Evolutionary conservation across 1,139 yeast genomes (phyloP).

Genomic region (Saccharomycopsis crataegensis): DNA sequence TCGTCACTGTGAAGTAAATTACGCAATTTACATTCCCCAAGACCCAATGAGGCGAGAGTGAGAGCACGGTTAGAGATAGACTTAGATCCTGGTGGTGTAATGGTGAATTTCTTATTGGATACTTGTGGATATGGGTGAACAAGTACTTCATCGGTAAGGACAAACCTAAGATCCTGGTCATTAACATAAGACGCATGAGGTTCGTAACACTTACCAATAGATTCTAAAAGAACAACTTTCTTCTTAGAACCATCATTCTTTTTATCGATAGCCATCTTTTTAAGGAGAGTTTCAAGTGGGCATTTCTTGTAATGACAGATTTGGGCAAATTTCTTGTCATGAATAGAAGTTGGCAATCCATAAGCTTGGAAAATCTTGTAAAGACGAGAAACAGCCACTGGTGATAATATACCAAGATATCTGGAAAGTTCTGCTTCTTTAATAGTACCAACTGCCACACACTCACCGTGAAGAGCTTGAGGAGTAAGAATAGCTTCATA

Average conservation of each 20-base stretch:
- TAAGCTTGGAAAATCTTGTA: constrained; percentile 77
- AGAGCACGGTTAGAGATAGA: constrained; percentile 94
- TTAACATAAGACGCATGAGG: constrained; percentile 78
- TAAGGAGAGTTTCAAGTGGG: constrained; percentile 62
- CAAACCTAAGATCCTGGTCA: constrained; percentile 73
- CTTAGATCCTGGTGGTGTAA: constrained; percentile 94
- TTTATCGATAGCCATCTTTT: constrained; percentile 92
- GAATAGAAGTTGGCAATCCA: constrained; percentile 72
- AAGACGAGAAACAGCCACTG: constrained; percentile 90
- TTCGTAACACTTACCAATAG: constrained; percentile 85
- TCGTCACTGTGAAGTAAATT: constrained; percentile 93
- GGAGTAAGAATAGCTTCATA: constrained; percentile 96
- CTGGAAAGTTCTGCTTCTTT: constrained; percentile 92
- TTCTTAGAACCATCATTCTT: constrained; percentile 91
- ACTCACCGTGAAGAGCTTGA: constrained; percentile 94
- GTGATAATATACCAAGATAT: constrained; percentile 78
- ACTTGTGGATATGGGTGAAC: constrained; percentile 52
- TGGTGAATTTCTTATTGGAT: constrained; percentile 28
- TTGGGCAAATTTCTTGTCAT: constrained; percentile 65
- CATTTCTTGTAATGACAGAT: constrained; percentile 64
- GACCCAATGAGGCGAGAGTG: constrained; percentile 84
- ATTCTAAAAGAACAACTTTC: constrained; percentile 75
- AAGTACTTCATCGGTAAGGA: constrained; percentile 74
- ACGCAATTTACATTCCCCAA: constrained; percentile 74
- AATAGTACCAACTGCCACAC: constrained; percentile 93